phyloP scores from a whole-genome alignment of 306 rosid species.

The Dicorynia guianensis region DNA sequence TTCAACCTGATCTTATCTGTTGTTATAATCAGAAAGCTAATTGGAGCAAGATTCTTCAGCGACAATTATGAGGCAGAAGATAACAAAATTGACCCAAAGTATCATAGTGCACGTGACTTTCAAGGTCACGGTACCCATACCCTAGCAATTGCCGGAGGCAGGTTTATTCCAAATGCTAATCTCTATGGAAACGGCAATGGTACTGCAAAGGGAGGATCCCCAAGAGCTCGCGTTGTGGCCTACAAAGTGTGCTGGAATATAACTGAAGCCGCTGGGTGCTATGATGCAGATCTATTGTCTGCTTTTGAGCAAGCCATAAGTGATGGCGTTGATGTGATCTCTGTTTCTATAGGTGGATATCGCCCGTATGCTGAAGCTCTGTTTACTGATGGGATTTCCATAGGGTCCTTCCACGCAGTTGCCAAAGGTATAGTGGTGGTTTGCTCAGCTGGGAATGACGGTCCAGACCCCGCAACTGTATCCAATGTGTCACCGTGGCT shows the following conservation, averaged over 20 bases:
- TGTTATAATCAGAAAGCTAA: constrained; percentile 57
- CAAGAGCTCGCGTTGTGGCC: constrained; percentile 68
- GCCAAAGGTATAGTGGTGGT: constrained; percentile 36
- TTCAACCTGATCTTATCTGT: too few species aligned
- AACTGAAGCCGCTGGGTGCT: constrained; percentile 43
- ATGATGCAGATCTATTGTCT: constrained; percentile 65
- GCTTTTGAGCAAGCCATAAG: constrained; percentile 69
- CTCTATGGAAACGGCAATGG: constrained; percentile 71
- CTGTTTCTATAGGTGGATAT: constrained; percentile 56
- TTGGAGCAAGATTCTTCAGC: constrained; percentile 72
- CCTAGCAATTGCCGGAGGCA: constrained; percentile 76
- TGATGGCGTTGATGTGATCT: constrained; percentile 73
- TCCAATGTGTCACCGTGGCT: constrained; percentile 69
- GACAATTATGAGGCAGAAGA: constrained; percentile 38
- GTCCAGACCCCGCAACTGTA: constrained; percentile 49
- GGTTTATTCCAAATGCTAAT: constrained; percentile 45
- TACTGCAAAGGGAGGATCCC: constrained; percentile 86
- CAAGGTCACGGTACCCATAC: constrained; percentile 84
- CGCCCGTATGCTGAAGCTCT: neutral
- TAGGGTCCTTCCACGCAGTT: constrained; percentile 71
- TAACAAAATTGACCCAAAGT: constrained; percentile 14
- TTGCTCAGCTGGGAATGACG: constrained; percentile 48
- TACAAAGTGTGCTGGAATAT: constrained; percentile 76
- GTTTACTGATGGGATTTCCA: constrained; percentile 47
- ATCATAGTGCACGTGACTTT: constrained; percentile 54